phyloP scores from a whole-genome alignment of 345 rosid species.

The Orychophragmus violaceus region DNA sequence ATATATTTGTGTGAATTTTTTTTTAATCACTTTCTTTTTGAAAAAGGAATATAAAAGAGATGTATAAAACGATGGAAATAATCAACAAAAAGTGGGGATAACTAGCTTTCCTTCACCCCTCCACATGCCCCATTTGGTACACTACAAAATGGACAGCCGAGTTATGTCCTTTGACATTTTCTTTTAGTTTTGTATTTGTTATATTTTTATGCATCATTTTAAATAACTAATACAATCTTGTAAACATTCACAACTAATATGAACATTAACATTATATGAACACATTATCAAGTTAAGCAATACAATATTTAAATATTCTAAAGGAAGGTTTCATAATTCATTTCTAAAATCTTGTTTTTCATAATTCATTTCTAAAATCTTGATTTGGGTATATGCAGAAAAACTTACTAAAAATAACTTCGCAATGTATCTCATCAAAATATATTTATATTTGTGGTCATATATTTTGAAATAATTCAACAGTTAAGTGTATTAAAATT shows the following conservation, averaged over 20 bases:
- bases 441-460: no score
- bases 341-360: no score
- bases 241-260: background rate
- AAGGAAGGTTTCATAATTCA: background rate
- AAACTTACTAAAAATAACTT: no score
- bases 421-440: no score
- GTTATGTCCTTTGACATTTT: conserved; percentile 34
- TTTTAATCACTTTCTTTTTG: background rate
- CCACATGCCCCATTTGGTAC: conserved; percentile 37
- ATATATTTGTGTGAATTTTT: conserved; percentile 2
- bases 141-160: conserved; percentile 37
- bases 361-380: no score
- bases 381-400: no score
- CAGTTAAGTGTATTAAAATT: no score
- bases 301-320: background rate
- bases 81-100: conserved; percentile 27
- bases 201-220: background rate
- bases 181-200: background rate
- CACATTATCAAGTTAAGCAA: background rate
- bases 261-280: background rate
- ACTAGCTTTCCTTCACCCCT: conserved; percentile 31
- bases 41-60: background rate
- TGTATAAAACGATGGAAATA: conserved; percentile 18
- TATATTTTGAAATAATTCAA: no score
- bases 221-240: background rate